These are phyloP conservation scores for Lactarius indigo DNA, from an alignment of 768 basidiomycete genomes.

Conservation along the genomic window DNA sequence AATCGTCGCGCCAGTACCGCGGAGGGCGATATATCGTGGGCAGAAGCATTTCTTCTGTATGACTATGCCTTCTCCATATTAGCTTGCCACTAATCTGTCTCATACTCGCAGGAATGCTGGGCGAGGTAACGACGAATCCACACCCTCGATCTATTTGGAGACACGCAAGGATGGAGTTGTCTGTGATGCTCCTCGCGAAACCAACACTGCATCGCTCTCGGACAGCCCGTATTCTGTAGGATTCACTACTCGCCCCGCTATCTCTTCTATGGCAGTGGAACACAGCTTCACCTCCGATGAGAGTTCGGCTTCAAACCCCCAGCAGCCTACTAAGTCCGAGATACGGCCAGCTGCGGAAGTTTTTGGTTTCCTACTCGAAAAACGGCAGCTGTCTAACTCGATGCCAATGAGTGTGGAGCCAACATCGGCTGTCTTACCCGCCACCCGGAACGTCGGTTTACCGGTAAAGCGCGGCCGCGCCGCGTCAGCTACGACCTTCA, in stretches of 20 bases:
- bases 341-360: conserved; percentile 67
- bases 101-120: conserved; percentile 42
- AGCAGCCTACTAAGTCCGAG: conserved; percentile 39
- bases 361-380: conserved; percentile 64
- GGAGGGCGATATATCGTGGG: conserved; percentile 84
- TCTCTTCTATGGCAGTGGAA: conserved; percentile 77
- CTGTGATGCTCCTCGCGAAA: conserved; percentile 30
- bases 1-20: conserved; percentile 34
- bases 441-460: conserved; percentile 30
- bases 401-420: conserved; percentile 34
- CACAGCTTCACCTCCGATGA: conserved; percentile 49
- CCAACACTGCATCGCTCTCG: conserved; percentile 42
- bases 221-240: conserved; percentile 36
- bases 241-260: conserved; percentile 43
- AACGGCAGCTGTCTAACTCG: conserved; percentile 37
- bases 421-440: conserved; percentile 36
- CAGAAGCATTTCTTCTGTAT: conserved; percentile 69
- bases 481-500: conserved; percentile 20
- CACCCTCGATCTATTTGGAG: conserved; percentile 47
- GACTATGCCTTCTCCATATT: not conserved
- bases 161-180: conserved; percentile 51
- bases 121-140: conserved; percentile 35
- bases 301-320: conserved; percentile 24
- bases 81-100: not conserved
- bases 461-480: conserved; percentile 3